These are phyloP conservation scores for Spergularia marina DNA, from an alignment of 148 eudicot species.

Conservation along the genomic window DNA sequence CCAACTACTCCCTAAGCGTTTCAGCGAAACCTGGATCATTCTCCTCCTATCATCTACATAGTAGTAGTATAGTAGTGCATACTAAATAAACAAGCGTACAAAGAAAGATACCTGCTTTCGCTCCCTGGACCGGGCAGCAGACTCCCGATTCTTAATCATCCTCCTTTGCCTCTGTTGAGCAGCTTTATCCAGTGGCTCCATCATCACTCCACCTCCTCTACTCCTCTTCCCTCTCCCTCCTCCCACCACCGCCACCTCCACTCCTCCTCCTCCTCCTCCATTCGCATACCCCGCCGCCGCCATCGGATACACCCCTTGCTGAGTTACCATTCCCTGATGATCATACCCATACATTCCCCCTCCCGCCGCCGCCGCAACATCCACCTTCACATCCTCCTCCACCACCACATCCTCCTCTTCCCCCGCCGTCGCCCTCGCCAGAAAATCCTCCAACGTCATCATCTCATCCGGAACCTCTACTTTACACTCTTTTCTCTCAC, in stretches of 20 bases:
- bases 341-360: slow-evolving; percentile 37
- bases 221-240: slow-evolving; percentile 59
- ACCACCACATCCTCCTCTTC: slow-evolving; percentile 34
- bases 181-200: slow-evolving; percentile 70
- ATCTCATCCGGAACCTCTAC: slow-evolving; percentile 51
- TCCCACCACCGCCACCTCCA: slow-evolving; percentile 31
- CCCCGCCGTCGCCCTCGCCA: slow-evolving; percentile 59
- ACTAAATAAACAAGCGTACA: background rate
- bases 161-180: slow-evolving; percentile 80
- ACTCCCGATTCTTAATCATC: slow-evolving; percentile 94
- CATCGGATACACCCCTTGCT: slow-evolving; percentile 14
- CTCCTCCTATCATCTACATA: background rate
- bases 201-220: slow-evolving; percentile 42
- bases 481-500: slow-evolving; percentile 44
- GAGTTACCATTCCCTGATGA: slow-evolving; percentile 18
- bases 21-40: no score
- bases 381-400: slow-evolving; percentile 34
- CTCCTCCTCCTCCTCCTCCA: slow-evolving; percentile 29
- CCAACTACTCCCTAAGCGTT: no score
- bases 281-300: slow-evolving; percentile 14
- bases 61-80: background rate
- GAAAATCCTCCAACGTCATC: slow-evolving; percentile 91
- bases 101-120: slow-evolving; percentile 66
- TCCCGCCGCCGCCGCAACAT: slow-evolving; percentile 26
- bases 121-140: slow-evolving; percentile 90